phyloP scores from a whole-genome alignment of 2,329 filamentous ascomycete genomes.

The Trichophyton simii region DNA sequence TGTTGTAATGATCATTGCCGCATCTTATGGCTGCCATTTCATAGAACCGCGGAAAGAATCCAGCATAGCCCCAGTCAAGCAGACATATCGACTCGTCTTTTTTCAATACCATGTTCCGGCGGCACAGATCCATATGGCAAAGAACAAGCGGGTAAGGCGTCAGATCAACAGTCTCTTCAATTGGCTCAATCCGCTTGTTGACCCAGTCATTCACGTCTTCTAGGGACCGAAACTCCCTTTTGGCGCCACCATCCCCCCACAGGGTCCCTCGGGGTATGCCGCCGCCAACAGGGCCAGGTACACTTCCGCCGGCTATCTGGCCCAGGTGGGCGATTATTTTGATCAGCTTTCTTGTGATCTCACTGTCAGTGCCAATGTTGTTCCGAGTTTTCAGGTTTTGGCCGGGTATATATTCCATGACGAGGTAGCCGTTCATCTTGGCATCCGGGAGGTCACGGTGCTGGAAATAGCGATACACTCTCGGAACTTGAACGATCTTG shows the following conservation, averaged over 20 bases:
- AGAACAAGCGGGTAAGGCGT: constrained; percentile 17
- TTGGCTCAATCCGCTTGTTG: constrained; percentile 10
- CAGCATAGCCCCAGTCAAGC: constrained; percentile 18
- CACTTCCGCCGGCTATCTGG: constrained; percentile 7
- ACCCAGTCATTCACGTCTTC: constrained; percentile 11
- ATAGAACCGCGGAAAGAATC: constrained; percentile 17
- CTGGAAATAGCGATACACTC: constrained; percentile 15
- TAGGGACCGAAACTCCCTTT: constrained; percentile 8
- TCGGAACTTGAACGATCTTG: constrained; percentile 15
- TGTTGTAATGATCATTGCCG: constrained; percentile 14
- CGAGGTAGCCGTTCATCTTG: constrained; percentile 15
- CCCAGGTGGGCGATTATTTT: constrained; percentile 13
- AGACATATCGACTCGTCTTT: constrained; percentile 17
- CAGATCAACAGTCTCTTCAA: constrained; percentile 16
- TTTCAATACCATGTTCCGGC: constrained; percentile 18
- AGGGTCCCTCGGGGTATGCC: constrained; percentile 13
- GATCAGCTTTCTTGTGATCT: constrained; percentile 13
- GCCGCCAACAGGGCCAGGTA: constrained; percentile 15
- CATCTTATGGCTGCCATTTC: constrained; percentile 15
- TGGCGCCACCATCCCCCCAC: constrained; percentile 16
- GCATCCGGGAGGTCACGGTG: constrained; percentile 4
- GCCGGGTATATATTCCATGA: constrained; percentile 18
- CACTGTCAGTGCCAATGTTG: constrained; percentile 1
- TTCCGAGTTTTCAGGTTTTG: constrained; percentile 13
- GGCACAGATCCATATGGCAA: constrained; percentile 19